These are phyloP conservation scores for Saccharomycopsis javanensis DNA, from an alignment of 805 yeast genomes.

Conservation along the genomic window DNA sequence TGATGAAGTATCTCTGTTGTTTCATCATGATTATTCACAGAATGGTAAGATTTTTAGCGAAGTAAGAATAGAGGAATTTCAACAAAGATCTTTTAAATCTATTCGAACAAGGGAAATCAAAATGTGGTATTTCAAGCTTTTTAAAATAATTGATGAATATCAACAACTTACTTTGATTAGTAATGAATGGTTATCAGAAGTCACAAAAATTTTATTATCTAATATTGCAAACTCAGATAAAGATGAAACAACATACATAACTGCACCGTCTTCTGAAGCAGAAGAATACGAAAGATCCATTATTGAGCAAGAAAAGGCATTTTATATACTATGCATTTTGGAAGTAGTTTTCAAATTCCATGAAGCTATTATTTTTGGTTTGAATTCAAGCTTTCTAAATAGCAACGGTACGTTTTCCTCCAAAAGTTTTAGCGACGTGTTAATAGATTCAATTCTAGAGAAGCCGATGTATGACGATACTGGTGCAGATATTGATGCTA, in stretches of 20 bases:
- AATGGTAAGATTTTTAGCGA: neutral
- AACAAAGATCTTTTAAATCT: slow-evolving; percentile 9
- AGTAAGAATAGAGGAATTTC: slow-evolving; percentile 22
- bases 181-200: slow-evolving; percentile 40
- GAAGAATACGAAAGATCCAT: slow-evolving; percentile 72
- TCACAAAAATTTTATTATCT: slow-evolving; percentile 35
- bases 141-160: slow-evolving; percentile 27
- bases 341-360: slow-evolving; percentile 40
- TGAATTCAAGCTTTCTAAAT: slow-evolving; percentile 20
- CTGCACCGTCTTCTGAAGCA: slow-evolving; percentile 41
- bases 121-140: slow-evolving; percentile 18
- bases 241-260: slow-evolving; percentile 19
- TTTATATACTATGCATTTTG: slow-evolving; percentile 45
- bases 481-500: slow-evolving; percentile 19
- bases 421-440: neutral
- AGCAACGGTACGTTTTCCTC: neutral
- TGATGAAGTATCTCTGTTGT: neutral
- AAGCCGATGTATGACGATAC: slow-evolving; percentile 20
- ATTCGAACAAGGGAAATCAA: slow-evolving; percentile 14
- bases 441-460: slow-evolving; percentile 3
- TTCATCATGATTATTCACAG: neutral
- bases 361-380: slow-evolving; percentile 27
- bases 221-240: slow-evolving; percentile 29
- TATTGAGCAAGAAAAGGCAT: slow-evolving; percentile 63
- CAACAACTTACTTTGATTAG: slow-evolving; percentile 43